Evolutionary conservation across 1,284 basidiomycete species (phyloP).

Genomic region (Trametes polyzona): DNA sequence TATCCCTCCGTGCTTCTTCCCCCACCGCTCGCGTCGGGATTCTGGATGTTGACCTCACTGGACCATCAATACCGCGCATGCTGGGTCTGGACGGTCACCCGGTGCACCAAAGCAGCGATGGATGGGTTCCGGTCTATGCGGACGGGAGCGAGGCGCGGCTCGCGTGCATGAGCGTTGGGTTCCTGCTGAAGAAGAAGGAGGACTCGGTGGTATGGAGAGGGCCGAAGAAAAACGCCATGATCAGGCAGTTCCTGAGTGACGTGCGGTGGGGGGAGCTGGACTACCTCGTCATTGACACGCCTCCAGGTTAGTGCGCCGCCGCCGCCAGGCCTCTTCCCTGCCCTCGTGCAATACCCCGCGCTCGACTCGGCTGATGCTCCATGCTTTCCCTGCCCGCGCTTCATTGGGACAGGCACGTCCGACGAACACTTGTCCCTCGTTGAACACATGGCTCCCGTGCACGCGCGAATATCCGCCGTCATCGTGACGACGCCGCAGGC

Average conservation of each 20-base stretch:
- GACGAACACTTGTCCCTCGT: conserved; percentile 97
- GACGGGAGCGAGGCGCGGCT: conserved; percentile 74
- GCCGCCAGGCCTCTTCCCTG: background rate
- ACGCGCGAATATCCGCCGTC: conserved; percentile 79
- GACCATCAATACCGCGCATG: conserved; percentile 97
- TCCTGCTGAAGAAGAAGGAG: conserved; percentile 86
- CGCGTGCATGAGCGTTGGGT: conserved; percentile 97
- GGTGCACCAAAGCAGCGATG: conserved; percentile 92
- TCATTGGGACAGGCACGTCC: conserved; percentile 75
- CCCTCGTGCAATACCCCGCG: conserved; percentile 9
- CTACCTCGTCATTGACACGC: conserved; percentile 97
- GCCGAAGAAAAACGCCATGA: conserved; percentile 99
- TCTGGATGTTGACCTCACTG: conserved; percentile 96
- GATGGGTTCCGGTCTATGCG: conserved; percentile 98
- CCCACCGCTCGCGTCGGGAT: conserved; percentile 80
- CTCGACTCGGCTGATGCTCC: conserved; percentile 1
- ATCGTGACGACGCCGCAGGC: conserved; percentile 98
- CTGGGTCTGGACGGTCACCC: conserved; percentile 87
- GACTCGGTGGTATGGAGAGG: conserved; percentile 98
- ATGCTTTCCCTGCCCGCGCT: background rate
- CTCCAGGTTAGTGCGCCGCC: conserved; percentile 72
- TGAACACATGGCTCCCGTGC: conserved; percentile 90
- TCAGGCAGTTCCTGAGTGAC: conserved; percentile 95
- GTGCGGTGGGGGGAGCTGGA: conserved; percentile 97
- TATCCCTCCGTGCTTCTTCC: conserved; percentile 78